Percentiles rank a stretch among this genome's conserved stretches.
These are phyloP conservation scores for Scheffersomyces titani DNA, from an alignment of 1,139 yeast genomes.

Conservation along the genomic window DNA sequence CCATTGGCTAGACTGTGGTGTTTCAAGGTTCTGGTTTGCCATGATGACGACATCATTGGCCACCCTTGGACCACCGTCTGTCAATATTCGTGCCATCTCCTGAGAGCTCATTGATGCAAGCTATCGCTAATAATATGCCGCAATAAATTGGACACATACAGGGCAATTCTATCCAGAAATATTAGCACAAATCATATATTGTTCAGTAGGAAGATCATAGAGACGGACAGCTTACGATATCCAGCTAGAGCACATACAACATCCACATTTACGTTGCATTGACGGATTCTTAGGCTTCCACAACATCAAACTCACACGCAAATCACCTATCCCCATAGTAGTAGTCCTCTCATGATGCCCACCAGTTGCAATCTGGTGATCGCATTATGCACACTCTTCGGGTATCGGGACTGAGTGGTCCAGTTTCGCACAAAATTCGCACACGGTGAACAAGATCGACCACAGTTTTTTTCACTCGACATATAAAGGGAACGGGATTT, in stretches of 20 bases:
- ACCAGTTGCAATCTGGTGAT: background rate
- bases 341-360: background rate
- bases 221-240: too few relatives aligned
- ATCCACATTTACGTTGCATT: too few relatives aligned
- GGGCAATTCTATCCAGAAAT: background rate
- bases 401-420: conserved; percentile 16
- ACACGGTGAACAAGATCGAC: background rate
- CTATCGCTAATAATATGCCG: background rate
- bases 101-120: background rate
- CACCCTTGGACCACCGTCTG: background rate
- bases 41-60: background rate
- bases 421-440: conserved; percentile 7
- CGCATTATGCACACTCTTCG: conserved; percentile 4
- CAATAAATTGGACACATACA: background rate
- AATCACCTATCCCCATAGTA: background rate
- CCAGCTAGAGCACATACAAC: too few relatives aligned
- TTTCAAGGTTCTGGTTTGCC: too few relatives aligned
- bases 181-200: background rate
- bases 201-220: too few relatives aligned
- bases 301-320: too few relatives aligned
- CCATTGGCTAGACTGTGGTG: too few relatives aligned
- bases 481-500: conserved; percentile 1
- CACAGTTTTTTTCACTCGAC: conserved; percentile 1
- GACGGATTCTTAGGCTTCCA: background rate
- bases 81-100: background rate